Percentiles rank a stretch among this genome's conserved stretches.
Conservation (phyloP, 106 monocot genomes). For the Agapanthus africanus region DNA sequence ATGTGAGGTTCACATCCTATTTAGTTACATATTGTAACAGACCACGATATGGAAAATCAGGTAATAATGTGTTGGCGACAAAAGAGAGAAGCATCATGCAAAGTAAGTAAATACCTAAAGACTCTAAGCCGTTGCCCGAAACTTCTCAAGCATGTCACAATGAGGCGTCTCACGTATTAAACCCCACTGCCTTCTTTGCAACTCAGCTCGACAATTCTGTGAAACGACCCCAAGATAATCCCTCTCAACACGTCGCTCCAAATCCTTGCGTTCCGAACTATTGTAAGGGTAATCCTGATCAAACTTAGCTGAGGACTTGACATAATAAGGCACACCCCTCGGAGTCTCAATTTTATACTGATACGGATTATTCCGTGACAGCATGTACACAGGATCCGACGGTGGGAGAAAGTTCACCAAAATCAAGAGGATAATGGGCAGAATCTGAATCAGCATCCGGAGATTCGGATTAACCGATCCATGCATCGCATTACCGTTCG, state of each 20-base stretch:
- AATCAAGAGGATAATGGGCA: constrained; percentile 69
- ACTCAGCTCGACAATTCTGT: constrained; percentile 76
- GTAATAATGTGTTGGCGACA: too few relatives aligned
- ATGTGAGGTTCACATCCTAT: too few relatives aligned
- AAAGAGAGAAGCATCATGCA: too few relatives aligned
- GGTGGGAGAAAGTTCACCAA: constrained; percentile 80
- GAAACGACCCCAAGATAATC: constrained; percentile 61
- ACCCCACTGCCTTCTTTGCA: constrained; percentile 83
- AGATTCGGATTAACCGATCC: constrained; percentile 19
- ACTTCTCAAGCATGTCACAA: constrained; percentile 84
- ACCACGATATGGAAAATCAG: too few relatives aligned
- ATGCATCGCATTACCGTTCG: constrained; percentile 23
- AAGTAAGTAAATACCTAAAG: too few relatives aligned
- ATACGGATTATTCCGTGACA: constrained; percentile 47
- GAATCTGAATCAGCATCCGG: constrained; percentile 57
- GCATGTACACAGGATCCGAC: constrained; percentile 54
- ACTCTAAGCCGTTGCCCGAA: constrained; percentile 30
- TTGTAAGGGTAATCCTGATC: constrained; percentile 66
- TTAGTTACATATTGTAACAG: too few relatives aligned
- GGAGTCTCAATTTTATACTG: constrained; percentile 63
- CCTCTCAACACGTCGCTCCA: constrained; percentile 70
- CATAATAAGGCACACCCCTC: constrained; percentile 65
- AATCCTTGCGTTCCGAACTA: constrained; percentile 40
- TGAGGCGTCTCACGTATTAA: constrained; percentile 44
- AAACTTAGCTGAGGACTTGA: constrained; percentile 57